phyloP scores from a whole-genome alignment of 2,329 filamentous ascomycete genomes.

The Aspergillus transmontanensis region DNA sequence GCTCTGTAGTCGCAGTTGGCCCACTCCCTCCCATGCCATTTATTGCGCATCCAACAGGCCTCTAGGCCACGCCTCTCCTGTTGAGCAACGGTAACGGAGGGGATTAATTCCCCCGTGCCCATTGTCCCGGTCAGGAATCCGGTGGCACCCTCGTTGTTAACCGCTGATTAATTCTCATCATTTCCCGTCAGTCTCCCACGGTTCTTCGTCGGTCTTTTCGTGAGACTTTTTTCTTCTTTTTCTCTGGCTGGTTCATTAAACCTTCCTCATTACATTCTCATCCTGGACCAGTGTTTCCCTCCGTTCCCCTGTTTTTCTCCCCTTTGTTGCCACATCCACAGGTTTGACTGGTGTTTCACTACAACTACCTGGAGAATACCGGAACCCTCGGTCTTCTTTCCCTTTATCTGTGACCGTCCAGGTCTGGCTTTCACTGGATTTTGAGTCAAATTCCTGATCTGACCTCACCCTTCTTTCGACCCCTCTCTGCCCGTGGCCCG shows the following conservation, averaged over 20 bases:
- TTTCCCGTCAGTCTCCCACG: neutral
- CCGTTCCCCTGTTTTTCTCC: neutral
- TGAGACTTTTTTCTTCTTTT: neutral
- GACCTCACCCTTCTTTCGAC: neutral
- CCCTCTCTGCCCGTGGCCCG: neutral
- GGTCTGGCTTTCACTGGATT: neutral
- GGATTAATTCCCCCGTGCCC: neutral
- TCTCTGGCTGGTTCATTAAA: constrained; percentile 1
- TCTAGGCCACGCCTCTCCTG: neutral
- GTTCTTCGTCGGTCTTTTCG: neutral
- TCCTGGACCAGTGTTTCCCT: neutral
- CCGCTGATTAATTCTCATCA: constrained; percentile 5
- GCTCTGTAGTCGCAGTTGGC: constrained; percentile 2
- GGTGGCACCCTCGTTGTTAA: neutral
- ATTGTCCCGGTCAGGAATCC: neutral
- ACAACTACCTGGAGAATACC: neutral
- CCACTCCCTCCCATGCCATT: constrained; percentile 3
- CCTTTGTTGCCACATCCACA: neutral
- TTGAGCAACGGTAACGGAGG: neutral
- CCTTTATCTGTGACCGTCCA: too few relatives aligned
- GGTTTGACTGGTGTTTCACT: neutral
- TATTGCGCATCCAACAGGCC: neutral
- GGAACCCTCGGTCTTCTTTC: neutral
- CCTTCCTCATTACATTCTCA: neutral
- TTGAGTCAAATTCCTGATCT: neutral